Evolutionary conservation across 2,329 filamentous ascomycete genomes (phyloP).

Genomic region (Hypoxylon sp.): DNA sequence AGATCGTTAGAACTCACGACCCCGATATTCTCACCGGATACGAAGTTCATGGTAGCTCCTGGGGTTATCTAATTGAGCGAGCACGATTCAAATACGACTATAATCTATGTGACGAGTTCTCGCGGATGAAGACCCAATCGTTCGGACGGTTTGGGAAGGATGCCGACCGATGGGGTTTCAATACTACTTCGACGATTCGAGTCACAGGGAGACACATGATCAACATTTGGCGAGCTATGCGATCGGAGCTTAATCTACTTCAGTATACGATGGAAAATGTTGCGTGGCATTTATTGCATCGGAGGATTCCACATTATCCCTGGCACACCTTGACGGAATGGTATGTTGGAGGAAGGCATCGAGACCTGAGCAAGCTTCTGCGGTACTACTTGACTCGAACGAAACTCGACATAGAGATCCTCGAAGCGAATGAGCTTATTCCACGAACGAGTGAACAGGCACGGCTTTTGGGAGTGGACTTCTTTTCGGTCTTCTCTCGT

Average conservation of each 20-base stretch:
- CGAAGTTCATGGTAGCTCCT: conserved; percentile 92
- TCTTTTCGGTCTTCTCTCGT: conserved; percentile 94
- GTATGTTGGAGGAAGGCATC: conserved; percentile 78
- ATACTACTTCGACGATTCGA: conserved; percentile 89
- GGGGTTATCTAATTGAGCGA: conserved; percentile 95
- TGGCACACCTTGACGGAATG: conserved; percentile 84
- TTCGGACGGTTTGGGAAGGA: conserved; percentile 89
- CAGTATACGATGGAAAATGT: conserved; percentile 99
- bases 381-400: conserved; percentile 83
- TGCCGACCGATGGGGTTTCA: conserved; percentile 92
- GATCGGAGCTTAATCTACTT: conserved; percentile 88
- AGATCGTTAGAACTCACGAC: conserved; percentile 86
- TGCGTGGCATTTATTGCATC: conserved; percentile 89
- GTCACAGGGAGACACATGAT: conserved; percentile 97
- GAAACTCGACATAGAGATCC: conserved; percentile 87
- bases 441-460: conserved; percentile 94
- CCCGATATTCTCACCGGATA: conserved; percentile 96
- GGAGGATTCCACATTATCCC: conserved; percentile 88
- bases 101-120: conserved; percentile 91
- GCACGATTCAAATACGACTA: conserved; percentile 89
- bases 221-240: conserved; percentile 97
- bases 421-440: conserved; percentile 91
- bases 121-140: conserved; percentile 86
- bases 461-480: conserved; percentile 91
- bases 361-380: conserved; percentile 80